Evolutionary conservation across 2,329 filamentous ascomycete species (phyloP), one percentile per base, ranked within the genome.

Genomic region (Amylocarpus encephaloides): DNA sequence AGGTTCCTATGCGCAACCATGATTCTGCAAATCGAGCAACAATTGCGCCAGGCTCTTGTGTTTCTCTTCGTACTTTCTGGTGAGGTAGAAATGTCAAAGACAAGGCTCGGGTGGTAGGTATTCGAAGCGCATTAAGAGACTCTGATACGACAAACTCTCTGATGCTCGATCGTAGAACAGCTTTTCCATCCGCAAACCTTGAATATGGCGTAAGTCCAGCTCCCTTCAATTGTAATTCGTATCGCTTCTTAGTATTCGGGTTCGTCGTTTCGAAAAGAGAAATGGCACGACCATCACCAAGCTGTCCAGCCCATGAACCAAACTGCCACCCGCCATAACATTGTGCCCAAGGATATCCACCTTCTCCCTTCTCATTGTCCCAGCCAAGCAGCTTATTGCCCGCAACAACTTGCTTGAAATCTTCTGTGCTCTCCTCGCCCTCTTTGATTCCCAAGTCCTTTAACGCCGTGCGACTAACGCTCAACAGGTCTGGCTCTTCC

Each of bases 341-440:
- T 70, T 98, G 93, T 30, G 93, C 91, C 93, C 93, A 98, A 0
- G 93, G 92, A 66, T 98, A 98, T 39, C 93, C 82, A 16, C 86
- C 85, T 51, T 81, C 72, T 19, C 71, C 66, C 57, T 74, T 76
- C 51, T 82, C 77, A 51, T 85, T 79, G 56, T 89, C 79, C 80
- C 86, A 87, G 44, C 90, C 92, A 49, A 86, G 80, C 12, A 96
- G 77, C 63, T 82, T 83, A 66, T 93, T 95, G 2, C 93, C 93
- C 0, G 87, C 82, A 6, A 94, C 86, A 0, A 89, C 75, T 52
- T 86, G 76, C 54, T 79, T 78, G 66, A 97, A 96, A 10, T 88
- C 83, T 1, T 86, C 77, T 0, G 80, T 86, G 43, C 79, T 68
- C 42, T 84, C 81, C 59, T 93, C 86, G 2, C 78, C 80, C 1